Percentiles rank a stretch among this genome's conserved stretches.
Conservation (phyloP, 352 stramenopile genomes). For the Phytophthora tentaculata region DNA sequence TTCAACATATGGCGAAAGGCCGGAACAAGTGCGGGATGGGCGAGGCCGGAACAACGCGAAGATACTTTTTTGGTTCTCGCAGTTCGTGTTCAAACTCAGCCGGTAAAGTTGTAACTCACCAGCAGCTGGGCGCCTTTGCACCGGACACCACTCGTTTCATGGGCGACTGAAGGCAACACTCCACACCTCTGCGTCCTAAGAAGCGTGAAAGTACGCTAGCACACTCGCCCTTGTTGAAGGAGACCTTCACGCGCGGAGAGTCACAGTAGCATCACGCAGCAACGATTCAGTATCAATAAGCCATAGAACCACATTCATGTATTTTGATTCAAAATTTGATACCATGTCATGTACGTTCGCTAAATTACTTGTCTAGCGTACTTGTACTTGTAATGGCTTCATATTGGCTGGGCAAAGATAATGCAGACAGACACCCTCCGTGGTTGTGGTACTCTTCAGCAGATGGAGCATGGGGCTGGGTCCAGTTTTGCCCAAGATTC, state of each 20-base stretch:
- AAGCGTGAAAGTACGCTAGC: background rate
- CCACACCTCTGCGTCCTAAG: too few species aligned
- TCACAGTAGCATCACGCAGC: constrained; percentile 4
- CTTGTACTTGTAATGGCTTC: too few species aligned
- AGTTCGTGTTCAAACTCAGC: background rate
- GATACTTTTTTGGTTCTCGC: constrained; percentile 16
- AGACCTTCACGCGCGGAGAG: constrained; percentile 12
- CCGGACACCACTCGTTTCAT: constrained; percentile 7
- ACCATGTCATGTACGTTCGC: too few species aligned
- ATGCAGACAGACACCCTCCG: constrained; percentile 5
- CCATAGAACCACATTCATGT: too few species aligned
- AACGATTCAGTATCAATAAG: background rate
- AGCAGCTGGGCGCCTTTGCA: constrained; percentile 12
- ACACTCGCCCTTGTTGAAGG: constrained; percentile 5
- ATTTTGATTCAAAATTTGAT: too few species aligned
- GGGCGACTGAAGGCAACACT: background rate
- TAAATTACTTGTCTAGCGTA: too few species aligned
- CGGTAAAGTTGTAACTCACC: background rate
- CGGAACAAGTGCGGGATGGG: constrained; percentile 26
- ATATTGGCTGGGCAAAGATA: constrained; percentile 2
- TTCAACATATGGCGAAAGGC: constrained; percentile 24
- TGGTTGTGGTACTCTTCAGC: constrained; percentile 1
- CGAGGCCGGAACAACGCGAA: constrained; percentile 29
- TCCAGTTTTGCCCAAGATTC: too few species aligned
- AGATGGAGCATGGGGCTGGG: background rate